These are phyloP conservation scores for Saturnispora bothae DNA, from an alignment of 805 yeast genomes.

Conservation along the genomic window DNA sequence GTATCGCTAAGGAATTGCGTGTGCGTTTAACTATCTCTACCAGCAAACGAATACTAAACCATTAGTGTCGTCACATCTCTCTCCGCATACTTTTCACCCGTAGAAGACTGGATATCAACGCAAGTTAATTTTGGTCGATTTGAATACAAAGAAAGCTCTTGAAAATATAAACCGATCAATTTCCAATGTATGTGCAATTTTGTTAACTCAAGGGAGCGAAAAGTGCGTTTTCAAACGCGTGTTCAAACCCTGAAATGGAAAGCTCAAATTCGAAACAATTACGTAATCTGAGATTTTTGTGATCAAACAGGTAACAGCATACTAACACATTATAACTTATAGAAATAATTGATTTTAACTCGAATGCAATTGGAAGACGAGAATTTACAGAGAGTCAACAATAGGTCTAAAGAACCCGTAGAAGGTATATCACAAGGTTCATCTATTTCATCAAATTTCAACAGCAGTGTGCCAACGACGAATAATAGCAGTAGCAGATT, in stretches of 20 bases:
- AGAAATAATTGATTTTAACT: constrained; percentile 20
- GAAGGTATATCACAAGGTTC: constrained; percentile 10
- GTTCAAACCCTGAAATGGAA: not conserved
- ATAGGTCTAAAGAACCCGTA: constrained; percentile 10
- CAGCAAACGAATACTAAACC: too few species aligned
- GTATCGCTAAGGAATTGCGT: not conserved
- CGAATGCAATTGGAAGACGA: constrained; percentile 25
- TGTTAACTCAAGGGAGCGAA: not conserved
- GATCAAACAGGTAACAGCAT: too few species aligned
- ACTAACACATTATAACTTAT: too few species aligned
- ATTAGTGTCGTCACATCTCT: too few species aligned
- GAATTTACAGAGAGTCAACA: constrained; percentile 17
- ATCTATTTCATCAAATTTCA: constrained; percentile 12
- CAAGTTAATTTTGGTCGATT: too few species aligned
- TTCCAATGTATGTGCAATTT: not conserved
- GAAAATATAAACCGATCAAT: too few species aligned
- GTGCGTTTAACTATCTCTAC: not conserved
- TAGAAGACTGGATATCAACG: too few species aligned
- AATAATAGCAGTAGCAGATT: not conserved
- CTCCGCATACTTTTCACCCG: too few species aligned
- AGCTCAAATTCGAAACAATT: not conserved
- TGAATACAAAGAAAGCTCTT: too few species aligned
- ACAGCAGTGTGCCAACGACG: not conserved
- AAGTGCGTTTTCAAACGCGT: not conserved
- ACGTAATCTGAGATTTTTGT: too few species aligned